phyloP scores from a whole-genome alignment of 352 stramenopile species.

The Globisporangium camurandrum region DNA sequence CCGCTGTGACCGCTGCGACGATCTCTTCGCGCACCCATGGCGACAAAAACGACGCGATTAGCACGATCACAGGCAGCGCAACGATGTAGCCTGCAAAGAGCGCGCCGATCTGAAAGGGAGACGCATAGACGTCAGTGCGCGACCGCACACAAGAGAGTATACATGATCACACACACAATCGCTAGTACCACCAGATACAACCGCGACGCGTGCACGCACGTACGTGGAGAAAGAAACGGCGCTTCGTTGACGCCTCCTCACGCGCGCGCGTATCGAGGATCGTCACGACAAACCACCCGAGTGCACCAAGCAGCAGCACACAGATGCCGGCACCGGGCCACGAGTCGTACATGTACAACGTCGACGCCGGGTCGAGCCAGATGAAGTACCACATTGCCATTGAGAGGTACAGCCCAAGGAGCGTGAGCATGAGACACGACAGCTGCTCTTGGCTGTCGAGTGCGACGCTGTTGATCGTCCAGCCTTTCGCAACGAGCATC shows the following conservation, averaged over 20 bases:
- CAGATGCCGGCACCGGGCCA: constrained; percentile 66
- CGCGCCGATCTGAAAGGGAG: constrained; percentile 30
- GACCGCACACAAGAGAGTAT: not conserved
- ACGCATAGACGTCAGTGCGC: not conserved
- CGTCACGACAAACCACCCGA: constrained; percentile 57
- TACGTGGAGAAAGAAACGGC: constrained; percentile 57
- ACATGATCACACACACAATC: not conserved
- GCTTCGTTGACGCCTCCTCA: constrained; percentile 47
- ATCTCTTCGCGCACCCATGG: constrained; percentile 76
- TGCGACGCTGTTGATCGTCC: constrained; percentile 66
- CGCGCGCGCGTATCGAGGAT: constrained; percentile 60
- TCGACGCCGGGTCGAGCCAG: constrained; percentile 68
- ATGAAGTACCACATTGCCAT: constrained; percentile 81
- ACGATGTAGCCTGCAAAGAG: constrained; percentile 71
- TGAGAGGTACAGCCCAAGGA: constrained; percentile 60
- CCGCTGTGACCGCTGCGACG: constrained; percentile 43
- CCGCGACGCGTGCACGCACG: not conserved
- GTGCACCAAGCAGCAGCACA: constrained; percentile 42
- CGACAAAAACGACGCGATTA: constrained; percentile 64
- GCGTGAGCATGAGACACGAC: constrained; percentile 50
- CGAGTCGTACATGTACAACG: constrained; percentile 79
- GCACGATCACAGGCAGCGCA: constrained; percentile 56
- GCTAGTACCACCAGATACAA: too few species aligned
- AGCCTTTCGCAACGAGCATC: constrained; percentile 72
- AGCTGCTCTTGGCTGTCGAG: constrained; percentile 62